Percentiles rank a stretch among this genome's conserved stretches.
Evolutionary conservation across 1,284 basidiomycete species (phyloP).

Genomic region (Pascua guehoae): DNA sequence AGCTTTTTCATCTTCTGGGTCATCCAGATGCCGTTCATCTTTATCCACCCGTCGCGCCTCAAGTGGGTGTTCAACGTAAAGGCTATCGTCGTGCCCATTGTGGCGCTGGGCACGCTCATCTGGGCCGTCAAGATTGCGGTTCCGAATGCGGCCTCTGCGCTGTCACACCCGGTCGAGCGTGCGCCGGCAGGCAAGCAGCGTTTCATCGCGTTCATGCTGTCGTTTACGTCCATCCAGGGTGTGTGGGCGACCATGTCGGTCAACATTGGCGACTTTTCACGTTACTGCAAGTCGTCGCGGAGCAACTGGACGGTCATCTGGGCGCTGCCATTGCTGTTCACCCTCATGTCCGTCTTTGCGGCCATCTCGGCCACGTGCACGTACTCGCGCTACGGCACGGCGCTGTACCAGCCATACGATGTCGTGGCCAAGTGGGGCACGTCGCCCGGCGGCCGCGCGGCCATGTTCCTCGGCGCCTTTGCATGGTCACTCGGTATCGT

Average conservation of each 20-base stretch:
- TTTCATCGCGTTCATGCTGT: slow-evolving; percentile 37
- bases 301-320: slow-evolving; percentile 60
- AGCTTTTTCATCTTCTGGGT: slow-evolving; percentile 75
- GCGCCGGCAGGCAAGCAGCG: slow-evolving; percentile 27
- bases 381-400: slow-evolving; percentile 59
- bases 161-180: slow-evolving; percentile 15
- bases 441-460: slow-evolving; percentile 55
- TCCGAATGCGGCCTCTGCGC: background rate
- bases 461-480: slow-evolving; percentile 70
- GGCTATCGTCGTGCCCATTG: slow-evolving; percentile 60
- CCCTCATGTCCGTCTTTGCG: slow-evolving; percentile 57
- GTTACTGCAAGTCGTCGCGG: slow-evolving; percentile 44
- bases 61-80: slow-evolving; percentile 69
- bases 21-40: slow-evolving; percentile 59
- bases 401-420: slow-evolving; percentile 43
- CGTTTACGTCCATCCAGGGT: slow-evolving; percentile 35
- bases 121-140: slow-evolving; percentile 53
- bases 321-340: slow-evolving; percentile 63
- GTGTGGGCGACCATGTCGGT: slow-evolving; percentile 54
- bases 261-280: slow-evolving; percentile 64
- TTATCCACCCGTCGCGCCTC: slow-evolving; percentile 70
- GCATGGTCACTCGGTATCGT: slow-evolving; percentile 65
- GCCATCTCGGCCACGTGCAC: slow-evolving; percentile 62
- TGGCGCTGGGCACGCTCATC: slow-evolving; percentile 67
- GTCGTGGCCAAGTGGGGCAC: slow-evolving; percentile 63